These are phyloP conservation scores for Mycena rosella DNA, from an alignment of 768 basidiomycete species.

Conservation along the genomic window DNA sequence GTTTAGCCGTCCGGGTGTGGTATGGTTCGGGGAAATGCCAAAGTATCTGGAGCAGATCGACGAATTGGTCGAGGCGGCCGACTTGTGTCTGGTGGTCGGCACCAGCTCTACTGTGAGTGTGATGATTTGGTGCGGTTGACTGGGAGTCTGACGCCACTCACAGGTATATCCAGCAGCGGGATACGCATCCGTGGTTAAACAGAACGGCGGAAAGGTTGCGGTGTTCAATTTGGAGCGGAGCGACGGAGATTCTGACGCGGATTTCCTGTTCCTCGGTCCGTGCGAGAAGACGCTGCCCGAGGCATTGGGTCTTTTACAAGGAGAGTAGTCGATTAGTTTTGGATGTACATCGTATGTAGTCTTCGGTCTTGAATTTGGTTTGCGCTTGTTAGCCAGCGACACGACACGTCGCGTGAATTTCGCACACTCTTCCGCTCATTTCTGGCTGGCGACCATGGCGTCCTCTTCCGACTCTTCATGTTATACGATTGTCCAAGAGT, in stretches of 20 bases:
- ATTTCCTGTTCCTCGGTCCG: conserved; percentile 62
- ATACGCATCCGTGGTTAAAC: conserved; percentile 48
- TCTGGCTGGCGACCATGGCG: conserved; percentile 48
- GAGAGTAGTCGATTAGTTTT: neutral
- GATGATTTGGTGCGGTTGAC: neutral
- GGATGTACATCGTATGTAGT: neutral
- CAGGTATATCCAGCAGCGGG: conserved; percentile 61
- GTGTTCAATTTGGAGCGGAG: conserved; percentile 55
- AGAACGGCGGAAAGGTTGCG: conserved; percentile 52
- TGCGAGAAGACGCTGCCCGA: conserved; percentile 59
- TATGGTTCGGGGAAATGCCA: conserved; percentile 69
- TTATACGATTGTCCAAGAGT: conserved; percentile 85
- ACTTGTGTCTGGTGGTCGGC: conserved; percentile 67
- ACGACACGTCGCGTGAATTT: conserved; percentile 20
- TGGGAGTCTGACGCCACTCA: neutral
- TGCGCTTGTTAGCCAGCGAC: conserved; percentile 8
- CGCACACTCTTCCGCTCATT: conserved; percentile 5
- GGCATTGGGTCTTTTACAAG: conserved; percentile 47
- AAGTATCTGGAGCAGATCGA: conserved; percentile 55
- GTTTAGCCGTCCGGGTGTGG: conserved; percentile 65
- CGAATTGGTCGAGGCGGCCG: conserved; percentile 56
- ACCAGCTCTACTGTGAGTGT: conserved; percentile 63
- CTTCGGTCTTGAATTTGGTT: no score
- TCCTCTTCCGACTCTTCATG: conserved; percentile 72
- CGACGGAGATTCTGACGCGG: conserved; percentile 54